Percentiles rank a stretch among this genome's conserved stretches.
These are phyloP conservation scores for Centella asiatica DNA, from an alignment of 129 eudicot genomes.

Conservation along the genomic window DNA sequence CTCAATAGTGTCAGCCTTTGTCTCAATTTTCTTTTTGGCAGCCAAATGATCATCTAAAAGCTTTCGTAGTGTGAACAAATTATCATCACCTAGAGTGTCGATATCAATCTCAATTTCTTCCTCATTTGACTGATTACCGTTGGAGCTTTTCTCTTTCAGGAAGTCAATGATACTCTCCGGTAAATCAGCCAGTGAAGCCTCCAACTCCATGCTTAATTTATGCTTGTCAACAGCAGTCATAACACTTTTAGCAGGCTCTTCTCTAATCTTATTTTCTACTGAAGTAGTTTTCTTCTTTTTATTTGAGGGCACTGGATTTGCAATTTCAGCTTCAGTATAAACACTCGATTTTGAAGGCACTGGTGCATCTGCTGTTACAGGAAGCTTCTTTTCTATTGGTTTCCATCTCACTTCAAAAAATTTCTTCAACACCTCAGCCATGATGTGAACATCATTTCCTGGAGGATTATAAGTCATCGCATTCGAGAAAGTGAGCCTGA, in stretches of 20 bases:
- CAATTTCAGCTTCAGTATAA: slow-evolving; percentile 36
- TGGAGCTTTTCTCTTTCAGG: slow-evolving; percentile 45
- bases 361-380: slow-evolving; percentile 20
- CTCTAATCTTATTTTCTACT: slow-evolving; percentile 10
- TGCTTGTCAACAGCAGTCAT: slow-evolving; percentile 59
- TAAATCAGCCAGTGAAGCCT: slow-evolving; percentile 39
- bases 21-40: slow-evolving; percentile 35
- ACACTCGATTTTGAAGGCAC: slow-evolving; percentile 1
- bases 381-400: slow-evolving; percentile 56
- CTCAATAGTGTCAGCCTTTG: slow-evolving; percentile 62
- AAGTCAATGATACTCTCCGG: slow-evolving; percentile 56
- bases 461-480: slow-evolving; percentile 86
- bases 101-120: slow-evolving; percentile 88
- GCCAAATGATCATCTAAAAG: slow-evolving; percentile 48
- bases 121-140: slow-evolving; percentile 45
- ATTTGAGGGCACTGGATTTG: slow-evolving; percentile 34
- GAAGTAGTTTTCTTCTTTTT: slow-evolving; percentile 56
- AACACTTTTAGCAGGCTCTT: slow-evolving; percentile 27
- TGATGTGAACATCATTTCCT: slow-evolving; percentile 51
- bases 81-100: slow-evolving; percentile 52
- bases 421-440: slow-evolving; percentile 56
- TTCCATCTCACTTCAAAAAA: slow-evolving; percentile 66
- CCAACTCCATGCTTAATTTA: slow-evolving; percentile 49
- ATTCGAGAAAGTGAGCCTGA: slow-evolving; percentile 68
- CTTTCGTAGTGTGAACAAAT: slow-evolving; percentile 45